Evolutionary conservation across 2,329 filamentous ascomycete genomes (phyloP).

Genomic region (Geoglossum cookeanum): DNA sequence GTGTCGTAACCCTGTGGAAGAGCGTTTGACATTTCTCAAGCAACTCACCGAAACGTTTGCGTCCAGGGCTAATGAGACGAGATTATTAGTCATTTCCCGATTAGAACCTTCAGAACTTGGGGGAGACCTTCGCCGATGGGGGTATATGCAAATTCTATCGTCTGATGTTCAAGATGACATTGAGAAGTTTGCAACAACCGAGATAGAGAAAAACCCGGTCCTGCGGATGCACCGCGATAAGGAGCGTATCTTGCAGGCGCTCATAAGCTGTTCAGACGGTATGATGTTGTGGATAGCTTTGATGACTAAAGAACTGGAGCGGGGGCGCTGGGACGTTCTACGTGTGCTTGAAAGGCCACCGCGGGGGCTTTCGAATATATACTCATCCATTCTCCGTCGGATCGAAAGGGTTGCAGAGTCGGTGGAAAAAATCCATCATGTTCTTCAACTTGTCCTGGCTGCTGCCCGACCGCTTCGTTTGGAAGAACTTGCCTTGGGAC

Average conservation of each 20-base stretch:
- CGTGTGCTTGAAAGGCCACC: background rate
- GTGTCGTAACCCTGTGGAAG: background rate
- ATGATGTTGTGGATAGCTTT: background rate
- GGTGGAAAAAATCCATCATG: background rate
- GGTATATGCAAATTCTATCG: background rate
- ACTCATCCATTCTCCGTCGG: background rate
- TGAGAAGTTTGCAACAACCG: background rate
- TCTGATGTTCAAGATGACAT: background rate
- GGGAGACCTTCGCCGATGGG: background rate
- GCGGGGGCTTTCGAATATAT: background rate
- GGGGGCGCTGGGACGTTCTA: background rate
- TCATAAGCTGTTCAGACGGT: background rate
- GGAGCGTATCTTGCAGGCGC: background rate
- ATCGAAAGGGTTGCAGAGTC: background rate
- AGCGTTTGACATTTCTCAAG: background rate
- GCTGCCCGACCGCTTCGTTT: background rate
- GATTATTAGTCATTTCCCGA: background rate
- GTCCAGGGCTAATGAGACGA: background rate
- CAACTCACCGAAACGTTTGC: background rate
- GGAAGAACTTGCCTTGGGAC: background rate
- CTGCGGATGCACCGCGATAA: background rate
- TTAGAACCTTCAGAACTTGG: background rate
- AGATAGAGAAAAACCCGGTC: background rate
- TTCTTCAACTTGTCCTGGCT: background rate
- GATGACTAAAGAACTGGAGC: background rate